Evolutionary conservation across 495 filamentous ascomycete genomes (phyloP).

Genomic region (Xylaria castorea): DNA sequence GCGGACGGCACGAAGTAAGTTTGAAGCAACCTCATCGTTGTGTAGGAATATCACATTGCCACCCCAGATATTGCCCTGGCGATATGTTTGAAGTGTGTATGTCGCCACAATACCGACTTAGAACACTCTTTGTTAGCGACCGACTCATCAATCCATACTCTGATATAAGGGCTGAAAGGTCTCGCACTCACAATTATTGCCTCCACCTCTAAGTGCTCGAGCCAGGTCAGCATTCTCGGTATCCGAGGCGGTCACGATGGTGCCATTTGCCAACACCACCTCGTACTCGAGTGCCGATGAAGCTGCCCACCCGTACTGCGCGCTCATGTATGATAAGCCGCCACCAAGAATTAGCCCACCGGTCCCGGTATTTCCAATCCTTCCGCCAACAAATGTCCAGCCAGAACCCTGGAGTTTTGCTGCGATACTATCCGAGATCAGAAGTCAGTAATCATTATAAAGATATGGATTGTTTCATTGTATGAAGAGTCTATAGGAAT

Average conservation of each 20-base stretch:
- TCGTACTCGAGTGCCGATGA: conserved; percentile 63
- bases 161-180: background rate
- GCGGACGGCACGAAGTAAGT: conserved; percentile 55
- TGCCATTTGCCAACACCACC: conserved; percentile 64
- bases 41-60: conserved; percentile 58
- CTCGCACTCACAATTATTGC: conserved; percentile 49
- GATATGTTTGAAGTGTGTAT: conserved; percentile 55
- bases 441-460: background rate
- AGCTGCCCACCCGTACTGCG: conserved; percentile 63
- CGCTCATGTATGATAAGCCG: conserved; percentile 57
- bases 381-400: conserved; percentile 58
- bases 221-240: conserved; percentile 51
- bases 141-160: background rate
- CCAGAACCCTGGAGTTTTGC: conserved; percentile 51
- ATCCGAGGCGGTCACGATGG: conserved; percentile 56
- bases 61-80: conserved; percentile 59
- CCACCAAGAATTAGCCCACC: conserved; percentile 53
- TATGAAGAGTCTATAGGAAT: background rate
- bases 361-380: conserved; percentile 54
- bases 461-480: background rate
- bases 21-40: conserved; percentile 44
- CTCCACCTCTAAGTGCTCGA: conserved; percentile 54
- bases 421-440: conserved; percentile 44
- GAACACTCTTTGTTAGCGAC: background rate
- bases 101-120: conserved; percentile 55